A percentile compares a stretch with the other conserved stretches of the same genome.
phyloP scores from a whole-genome alignment of 768 basidiomycete species.

The Cystobasidium tubakii region DNA sequence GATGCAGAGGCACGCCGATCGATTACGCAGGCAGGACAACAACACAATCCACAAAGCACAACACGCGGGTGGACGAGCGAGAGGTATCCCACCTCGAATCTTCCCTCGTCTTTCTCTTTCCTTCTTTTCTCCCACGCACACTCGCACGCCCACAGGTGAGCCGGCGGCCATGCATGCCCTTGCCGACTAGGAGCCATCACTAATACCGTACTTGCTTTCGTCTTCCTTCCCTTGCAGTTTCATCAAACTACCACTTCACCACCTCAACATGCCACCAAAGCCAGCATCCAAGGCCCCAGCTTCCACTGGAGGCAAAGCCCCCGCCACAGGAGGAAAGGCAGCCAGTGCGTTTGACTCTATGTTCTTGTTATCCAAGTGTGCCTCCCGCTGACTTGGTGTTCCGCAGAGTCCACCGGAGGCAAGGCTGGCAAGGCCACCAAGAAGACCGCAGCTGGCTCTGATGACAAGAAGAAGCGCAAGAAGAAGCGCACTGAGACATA shows the following conservation, averaged over 20 bases:
- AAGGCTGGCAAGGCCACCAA: conserved; percentile 36
- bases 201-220: neutral
- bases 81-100: too few relatives aligned
- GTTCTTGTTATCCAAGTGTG: neutral
- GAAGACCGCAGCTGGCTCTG: conserved; percentile 32
- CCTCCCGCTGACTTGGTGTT: neutral
- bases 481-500: conserved; percentile 87
- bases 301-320: conserved; percentile 54
- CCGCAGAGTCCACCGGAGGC: conserved; percentile 34
- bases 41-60: too few relatives aligned
- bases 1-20: too few relatives aligned
- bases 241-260: conserved; percentile 28
- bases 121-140: neutral
- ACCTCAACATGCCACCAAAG: conserved; percentile 56
- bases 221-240: conserved; percentile 32
- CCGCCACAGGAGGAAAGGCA: conserved; percentile 40
- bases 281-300: conserved; percentile 36
- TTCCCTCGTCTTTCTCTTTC: neutral
- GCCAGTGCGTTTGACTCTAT: conserved; percentile 20
- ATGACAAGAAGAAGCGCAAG: conserved; percentile 52
- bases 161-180: neutral
- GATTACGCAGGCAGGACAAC: too few relatives aligned
- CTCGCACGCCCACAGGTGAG: neutral
- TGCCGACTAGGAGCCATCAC: neutral
- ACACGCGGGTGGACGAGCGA: too few relatives aligned